phyloP scores from a whole-genome alignment of 75 land plant species.

The Adiantum capillusveneris region DNA sequence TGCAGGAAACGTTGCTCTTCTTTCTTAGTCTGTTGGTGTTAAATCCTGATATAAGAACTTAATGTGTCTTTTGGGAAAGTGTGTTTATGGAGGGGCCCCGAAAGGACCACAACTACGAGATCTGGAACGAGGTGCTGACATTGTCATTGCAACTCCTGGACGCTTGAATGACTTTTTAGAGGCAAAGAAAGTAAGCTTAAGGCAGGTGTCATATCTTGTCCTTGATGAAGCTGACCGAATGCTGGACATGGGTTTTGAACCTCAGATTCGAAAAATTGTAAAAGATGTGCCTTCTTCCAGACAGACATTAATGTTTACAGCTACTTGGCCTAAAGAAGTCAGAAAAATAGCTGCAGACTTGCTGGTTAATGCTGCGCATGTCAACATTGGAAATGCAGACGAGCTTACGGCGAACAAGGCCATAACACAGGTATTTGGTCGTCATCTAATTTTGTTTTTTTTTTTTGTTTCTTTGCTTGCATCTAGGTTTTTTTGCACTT shows the following conservation, averaged over 20 bases:
- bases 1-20: neutral
- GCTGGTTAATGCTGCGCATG: slow-evolving; percentile 62
- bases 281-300: slow-evolving; percentile 81
- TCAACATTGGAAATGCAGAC: slow-evolving; percentile 61
- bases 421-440: slow-evolving; percentile 57
- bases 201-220: slow-evolving; percentile 69
- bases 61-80: no score
- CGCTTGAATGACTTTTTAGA: slow-evolving; percentile 89
- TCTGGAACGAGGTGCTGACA: slow-evolving; percentile 81
- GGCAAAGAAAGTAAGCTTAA: slow-evolving; percentile 60
- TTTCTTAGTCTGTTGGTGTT: slow-evolving; percentile 1
- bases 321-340: slow-evolving; percentile 79
- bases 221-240: slow-evolving; percentile 83
- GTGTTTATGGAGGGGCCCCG: slow-evolving; percentile 96
- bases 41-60: slow-evolving; percentile 3
- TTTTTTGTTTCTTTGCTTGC: no score
- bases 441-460: no score
- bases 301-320: slow-evolving; percentile 76
- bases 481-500: neutral
- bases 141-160: slow-evolving; percentile 94
- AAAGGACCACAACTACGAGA: slow-evolving; percentile 78
- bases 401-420: slow-evolving; percentile 72
- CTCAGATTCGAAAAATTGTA: slow-evolving; percentile 76
- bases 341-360: slow-evolving; percentile 68
- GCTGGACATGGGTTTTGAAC: slow-evolving; percentile 93